Base-by-base conservation (phyloP, 2,329 filamentous ascomycete genomes). In the Decorospora gaudefroyi region DNA sequence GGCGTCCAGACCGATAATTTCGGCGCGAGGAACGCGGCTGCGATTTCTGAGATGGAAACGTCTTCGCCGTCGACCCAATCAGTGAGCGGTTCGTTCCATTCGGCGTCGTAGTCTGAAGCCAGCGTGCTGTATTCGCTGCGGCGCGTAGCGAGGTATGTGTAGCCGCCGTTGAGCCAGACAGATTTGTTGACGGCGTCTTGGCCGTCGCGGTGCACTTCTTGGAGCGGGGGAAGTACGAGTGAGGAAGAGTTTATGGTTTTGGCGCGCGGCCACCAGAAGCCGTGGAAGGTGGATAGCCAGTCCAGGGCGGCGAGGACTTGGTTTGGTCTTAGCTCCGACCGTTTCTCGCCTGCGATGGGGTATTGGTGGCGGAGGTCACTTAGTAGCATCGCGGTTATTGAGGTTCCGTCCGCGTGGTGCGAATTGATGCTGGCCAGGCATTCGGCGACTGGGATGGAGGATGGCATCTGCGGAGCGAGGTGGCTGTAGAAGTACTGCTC, bases 71-170 rank as follows among this genome's bases (percentile, higher is more conserved):
- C 21, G 3, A 54, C 28, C 27, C 69, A 61, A 0, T 53, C 46
- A 28, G 81, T 83, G 6, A 86, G 71, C 0, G 70, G 62, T 1
- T 63, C 51, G 0, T 72, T 77, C 82, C 83, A 87, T 57, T 84
- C 81, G 0, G 77, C 79, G 11, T 71, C 65, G 0, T 58, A 46
- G 33, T 82, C 78, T 0, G 64, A 51, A 0, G 57, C 67, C 0
- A 87, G 74, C 0, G 64, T 68, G 0, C 59, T 61, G 46, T 81
- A 85, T 59, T 87, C 84, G 12, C 64, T 76, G 6, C 72, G 72
- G 4, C 84, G 76, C 0, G 84, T 87, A 0, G 81, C 79, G 0
- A 87, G 78, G 53, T 87, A 87, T 0, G 83, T 86, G 57, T 87
- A 87, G 0, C 84, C 84, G 1, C 84, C 84, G 29, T 86, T 84